Base-by-base conservation (phyloP, 2,329 filamentous ascomycete genomes). In the Bipolaris sorokiniana region DNA sequence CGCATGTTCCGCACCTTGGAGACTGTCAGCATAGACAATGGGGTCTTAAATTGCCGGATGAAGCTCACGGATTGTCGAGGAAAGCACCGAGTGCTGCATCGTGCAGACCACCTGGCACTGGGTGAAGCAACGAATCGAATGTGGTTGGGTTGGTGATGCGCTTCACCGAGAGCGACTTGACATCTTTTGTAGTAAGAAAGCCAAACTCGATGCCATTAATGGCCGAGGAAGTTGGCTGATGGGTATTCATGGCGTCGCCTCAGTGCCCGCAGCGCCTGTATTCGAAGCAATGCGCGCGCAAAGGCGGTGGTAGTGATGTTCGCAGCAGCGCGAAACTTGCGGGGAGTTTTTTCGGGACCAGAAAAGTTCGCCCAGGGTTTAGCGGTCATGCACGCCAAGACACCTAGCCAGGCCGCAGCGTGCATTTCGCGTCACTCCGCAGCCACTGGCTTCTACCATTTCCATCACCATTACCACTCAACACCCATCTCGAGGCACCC, bases 111-210 rank as follows among this genome's bases (percentile, higher is more conserved):
- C 92, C 92, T 13, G 92, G 90, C 9, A 96, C 86, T 7, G 94
- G 93, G 69, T 97, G 93, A 65, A 96, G 84, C 54, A 97, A 86
- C 56, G 87, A 92, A 78, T 98, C 95, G 76, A 98, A 95, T n/a
- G 95, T 97, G 65, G 86, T 91, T 49, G 92, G 89, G 80, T 96
- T 96, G 73, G 96, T 90, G 69, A 99, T 96, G 78, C 88, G 88
- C 82, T 95, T 95, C 66, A 97, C 95, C 7, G 95, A 99, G 68
- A 98, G 87, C 59, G 88, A 85, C 75, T 88, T 88, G 74, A 99
- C 92, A 77, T 99, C 94, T 59, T 89, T 83, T 49, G 88, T 83
- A 18, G 90, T 87, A 66, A 98, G 86, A 73, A 96, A 91, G 44
- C 87, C 88, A 77, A 99, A 99, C 75, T 96, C 91, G 72, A 99